These are phyloP conservation scores for Mrakia hoshinonis DNA, from an alignment of 768 basidiomycete species.

Conservation along the genomic window DNA sequence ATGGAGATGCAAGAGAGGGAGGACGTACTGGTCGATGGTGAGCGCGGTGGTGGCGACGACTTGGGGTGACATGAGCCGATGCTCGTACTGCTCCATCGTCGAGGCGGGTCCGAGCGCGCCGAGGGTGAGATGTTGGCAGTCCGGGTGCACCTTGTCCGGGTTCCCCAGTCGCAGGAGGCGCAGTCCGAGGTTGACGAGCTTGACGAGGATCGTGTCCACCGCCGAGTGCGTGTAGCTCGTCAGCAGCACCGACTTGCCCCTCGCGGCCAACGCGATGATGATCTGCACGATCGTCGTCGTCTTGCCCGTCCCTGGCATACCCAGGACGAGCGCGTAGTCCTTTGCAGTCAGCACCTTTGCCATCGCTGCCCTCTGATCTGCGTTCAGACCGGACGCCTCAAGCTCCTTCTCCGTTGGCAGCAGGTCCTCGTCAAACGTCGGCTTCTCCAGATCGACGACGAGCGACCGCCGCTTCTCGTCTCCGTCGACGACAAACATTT, in stretches of 20 bases:
- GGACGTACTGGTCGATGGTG: slow-evolving; percentile 79
- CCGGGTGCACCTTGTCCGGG: slow-evolving; percentile 84
- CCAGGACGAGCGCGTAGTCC: slow-evolving; percentile 86
- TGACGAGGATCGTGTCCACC: slow-evolving; percentile 90
- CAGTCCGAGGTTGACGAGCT: slow-evolving; percentile 60
- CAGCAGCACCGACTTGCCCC: slow-evolving; percentile 79
- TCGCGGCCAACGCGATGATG: slow-evolving; percentile 64
- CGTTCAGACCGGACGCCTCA: slow-evolving; percentile 51
- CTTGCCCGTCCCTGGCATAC: slow-evolving; percentile 99
- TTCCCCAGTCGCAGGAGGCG: slow-evolving; percentile 79
- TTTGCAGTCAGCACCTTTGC: slow-evolving; percentile 63
- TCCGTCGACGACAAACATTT: slow-evolving; percentile 65
- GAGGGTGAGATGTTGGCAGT: slow-evolving; percentile 63
- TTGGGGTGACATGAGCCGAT: slow-evolving; percentile 72
- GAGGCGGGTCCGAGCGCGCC: slow-evolving; percentile 50
- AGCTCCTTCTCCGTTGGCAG: slow-evolving; percentile 33
- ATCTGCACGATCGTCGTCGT: slow-evolving; percentile 87
- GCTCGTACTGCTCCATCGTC: slow-evolving; percentile 73
- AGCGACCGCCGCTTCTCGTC: slow-evolving; percentile 60
- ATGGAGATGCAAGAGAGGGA: no score
- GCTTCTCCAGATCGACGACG: slow-evolving; percentile 69
- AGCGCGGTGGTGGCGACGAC: slow-evolving; percentile 95
- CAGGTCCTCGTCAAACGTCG: slow-evolving; percentile 51
- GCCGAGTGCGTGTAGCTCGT: slow-evolving; percentile 96
- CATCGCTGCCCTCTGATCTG: slow-evolving; percentile 63